A percentile compares a stretch with the other conserved stretches of the same genome.
phyloP scores from a whole-genome alignment of 2,329 filamentous ascomycete genomes.

The Colletotrichum tanaceti region DNA sequence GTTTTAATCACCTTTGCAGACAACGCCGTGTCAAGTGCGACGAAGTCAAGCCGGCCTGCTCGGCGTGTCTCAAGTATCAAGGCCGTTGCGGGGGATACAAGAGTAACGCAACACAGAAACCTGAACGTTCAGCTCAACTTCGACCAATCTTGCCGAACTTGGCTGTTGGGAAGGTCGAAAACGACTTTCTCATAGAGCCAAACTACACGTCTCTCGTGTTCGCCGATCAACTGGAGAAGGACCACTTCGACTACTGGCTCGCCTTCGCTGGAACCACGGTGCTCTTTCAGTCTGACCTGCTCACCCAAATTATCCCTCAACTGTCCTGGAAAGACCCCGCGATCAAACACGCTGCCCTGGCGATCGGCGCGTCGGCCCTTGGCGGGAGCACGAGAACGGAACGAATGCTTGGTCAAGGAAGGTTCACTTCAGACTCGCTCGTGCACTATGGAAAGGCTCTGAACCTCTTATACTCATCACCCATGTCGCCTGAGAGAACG shows the following conservation, averaged over 20 bases:
- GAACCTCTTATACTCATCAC: slow-evolving; percentile 49
- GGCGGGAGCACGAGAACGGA: slow-evolving; percentile 17
- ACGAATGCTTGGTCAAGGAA: slow-evolving; percentile 17
- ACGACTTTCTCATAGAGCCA: slow-evolving; percentile 8
- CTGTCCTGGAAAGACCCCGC: slow-evolving; percentile 40
- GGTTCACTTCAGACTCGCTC: slow-evolving; percentile 52
- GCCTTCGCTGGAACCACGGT: slow-evolving; percentile 7
- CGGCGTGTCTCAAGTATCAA: slow-evolving; percentile 24
- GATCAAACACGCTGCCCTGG: slow-evolving; percentile 54
- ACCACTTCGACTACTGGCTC: slow-evolving; percentile 33
- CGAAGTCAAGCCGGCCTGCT: slow-evolving; percentile 26
- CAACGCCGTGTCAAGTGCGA: slow-evolving; percentile 30
- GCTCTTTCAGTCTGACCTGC: slow-evolving; percentile 16
- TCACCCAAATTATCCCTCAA: slow-evolving; percentile 38
- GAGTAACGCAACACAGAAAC: not conserved
- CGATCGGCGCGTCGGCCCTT: slow-evolving; percentile 49
- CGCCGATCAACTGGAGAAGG: slow-evolving; percentile 28
- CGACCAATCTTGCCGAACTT: not conserved
- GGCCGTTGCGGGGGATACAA: slow-evolving; percentile 26
- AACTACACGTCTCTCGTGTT: slow-evolving; percentile 22
- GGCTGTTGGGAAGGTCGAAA: not conserved
- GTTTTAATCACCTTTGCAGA: not conserved
- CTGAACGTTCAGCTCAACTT: not conserved
- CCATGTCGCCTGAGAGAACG: slow-evolving; percentile 49
- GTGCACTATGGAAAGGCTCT: slow-evolving; percentile 55